Base-by-base conservation (phyloP, 176 grass and related monocot genomes). In the Paspalum vaginatum region DNA sequence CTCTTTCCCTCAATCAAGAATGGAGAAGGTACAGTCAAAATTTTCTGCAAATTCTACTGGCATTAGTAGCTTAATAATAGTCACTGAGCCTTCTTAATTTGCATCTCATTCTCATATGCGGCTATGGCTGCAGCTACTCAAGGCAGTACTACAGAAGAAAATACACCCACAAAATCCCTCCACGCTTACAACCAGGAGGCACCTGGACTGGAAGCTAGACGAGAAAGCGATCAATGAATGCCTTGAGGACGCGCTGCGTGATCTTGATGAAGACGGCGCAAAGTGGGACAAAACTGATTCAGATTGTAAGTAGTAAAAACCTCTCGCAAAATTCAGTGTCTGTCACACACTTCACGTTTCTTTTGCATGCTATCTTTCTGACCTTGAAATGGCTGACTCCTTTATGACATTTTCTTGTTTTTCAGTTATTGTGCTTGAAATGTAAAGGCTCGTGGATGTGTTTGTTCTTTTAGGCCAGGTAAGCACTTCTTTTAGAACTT, bases 201-300 rank as follows among this genome's bases (percentile, higher is more conserved):
- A 73, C 55, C 73, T 92, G 79, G 72, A 94, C 46, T 86, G 76
- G 63, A 91, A 80, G 76, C 52, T 43, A 16, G 83, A 90, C 20
- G 74, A 92, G 73, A 83, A 72, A 82, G 77, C 85, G 73, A 73
- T 71, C 40, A 83, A 53, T 0, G 83, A 87, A 21, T 79, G 41
- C 38, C 66, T 78, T 0, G 76, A 94, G 42, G 80, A 86, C 48
- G 80, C 80, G 24, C 69, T 88, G 68, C 51, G 73, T 67, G 80
- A 85, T 9, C 71, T 89, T 16, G 87, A 79, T 4, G 83, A 87
- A 2, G 90, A 88, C 58, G 87, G 89, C 0, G 87, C 79, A 64
- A 94, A 92, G 76, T 97, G 92, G 95, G 87, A 83, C 77, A 97
- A 90, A 90, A 94, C 95, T 39, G 95, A 97, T 87, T 97, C 91